Evolutionary conservation across 2,329 filamentous ascomycete species (phyloP).

Genomic region (Neobulgaria alba): DNA sequence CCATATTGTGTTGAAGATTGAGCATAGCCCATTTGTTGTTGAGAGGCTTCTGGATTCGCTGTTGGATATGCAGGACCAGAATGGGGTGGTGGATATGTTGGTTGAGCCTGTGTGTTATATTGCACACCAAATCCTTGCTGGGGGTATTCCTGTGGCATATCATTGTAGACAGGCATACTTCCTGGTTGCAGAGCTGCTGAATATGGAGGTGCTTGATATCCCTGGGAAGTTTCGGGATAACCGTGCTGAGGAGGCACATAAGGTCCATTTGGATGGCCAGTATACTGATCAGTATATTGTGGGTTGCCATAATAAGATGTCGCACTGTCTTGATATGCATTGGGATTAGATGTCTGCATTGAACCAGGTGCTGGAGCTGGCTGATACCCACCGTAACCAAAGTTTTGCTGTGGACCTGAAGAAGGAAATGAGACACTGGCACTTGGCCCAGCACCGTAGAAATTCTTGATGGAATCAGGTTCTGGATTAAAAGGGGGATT

Average conservation of each 20-base stretch:
- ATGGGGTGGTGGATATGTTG: slow-evolving; percentile 14
- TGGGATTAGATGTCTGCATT: slow-evolving; percentile 16
- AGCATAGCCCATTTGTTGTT: slow-evolving; percentile 15
- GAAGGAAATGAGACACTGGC: slow-evolving; percentile 28
- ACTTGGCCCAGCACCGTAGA: slow-evolving; percentile 27
- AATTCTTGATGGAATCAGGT: slow-evolving; percentile 34
- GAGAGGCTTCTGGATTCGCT: slow-evolving; percentile 10
- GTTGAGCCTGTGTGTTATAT: slow-evolving; percentile 16
- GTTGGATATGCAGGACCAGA: slow-evolving; percentile 16
- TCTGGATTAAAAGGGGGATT: slow-evolving; percentile 63
- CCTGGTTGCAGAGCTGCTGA: slow-evolving; percentile 17
- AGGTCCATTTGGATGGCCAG: slow-evolving; percentile 23
- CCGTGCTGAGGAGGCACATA: slow-evolving; percentile 23
- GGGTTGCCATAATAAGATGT: slow-evolving; percentile 29
- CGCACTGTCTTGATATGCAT: slow-evolving; percentile 25
- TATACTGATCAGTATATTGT: slow-evolving; percentile 28
- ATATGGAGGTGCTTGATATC: slow-evolving; percentile 20
- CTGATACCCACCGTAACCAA: slow-evolving; percentile 28
- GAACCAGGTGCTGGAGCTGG: slow-evolving; percentile 18
- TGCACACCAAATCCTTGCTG: slow-evolving; percentile 21
- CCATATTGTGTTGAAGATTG: slow-evolving; percentile 16
- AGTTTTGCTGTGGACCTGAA: slow-evolving; percentile 27
- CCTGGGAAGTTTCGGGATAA: slow-evolving; percentile 20
- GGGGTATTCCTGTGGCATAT: slow-evolving; percentile 18
- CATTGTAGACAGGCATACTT: slow-evolving; percentile 17